Percentiles rank a stretch among this genome's conserved stretches.
These are phyloP conservation scores for Pulveroboletus sp. DNA, from an alignment of 1,284 basidiomycete genomes.

Conservation along the genomic window DNA sequence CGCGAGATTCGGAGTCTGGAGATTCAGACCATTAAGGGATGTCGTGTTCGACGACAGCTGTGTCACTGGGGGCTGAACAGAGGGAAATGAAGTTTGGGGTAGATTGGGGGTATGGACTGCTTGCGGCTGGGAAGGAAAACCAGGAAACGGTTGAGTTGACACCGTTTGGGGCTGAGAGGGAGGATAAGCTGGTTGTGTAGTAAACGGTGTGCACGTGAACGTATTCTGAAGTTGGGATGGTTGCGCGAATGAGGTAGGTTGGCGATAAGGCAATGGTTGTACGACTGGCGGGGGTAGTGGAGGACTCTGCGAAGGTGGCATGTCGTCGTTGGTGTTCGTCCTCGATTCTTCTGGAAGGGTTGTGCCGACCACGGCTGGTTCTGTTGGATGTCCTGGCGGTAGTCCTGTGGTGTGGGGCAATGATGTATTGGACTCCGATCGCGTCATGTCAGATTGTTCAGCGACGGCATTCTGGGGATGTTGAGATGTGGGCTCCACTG, in stretches of 20 bases:
- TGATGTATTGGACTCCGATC: conserved; percentile 3
- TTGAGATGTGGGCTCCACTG: conserved; percentile 38
- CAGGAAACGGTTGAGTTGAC: conserved; percentile 19
- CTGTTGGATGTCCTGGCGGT: conserved; percentile 1
- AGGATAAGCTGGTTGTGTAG: conserved; percentile 20
- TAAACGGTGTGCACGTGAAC: conserved; percentile 14
- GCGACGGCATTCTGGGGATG: background rate
- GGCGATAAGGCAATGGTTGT: conserved; percentile 18
- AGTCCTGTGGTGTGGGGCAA: background rate
- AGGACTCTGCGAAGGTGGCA: conserved; percentile 3
- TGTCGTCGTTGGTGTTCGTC: background rate
- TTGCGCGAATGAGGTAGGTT: conserved; percentile 14
- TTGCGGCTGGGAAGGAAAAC: conserved; percentile 24
- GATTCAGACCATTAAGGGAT: conserved; percentile 16
- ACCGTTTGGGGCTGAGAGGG: conserved; percentile 22
- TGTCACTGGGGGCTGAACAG: conserved; percentile 16
- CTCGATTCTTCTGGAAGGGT: conserved; percentile 6
- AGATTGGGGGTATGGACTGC: conserved; percentile 6
- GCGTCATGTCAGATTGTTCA: background rate
- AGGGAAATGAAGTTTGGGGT: conserved; percentile 18
- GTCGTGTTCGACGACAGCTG: conserved; percentile 13
- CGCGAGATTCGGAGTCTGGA: conserved; percentile 27
- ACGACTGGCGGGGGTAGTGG: conserved; percentile 1
- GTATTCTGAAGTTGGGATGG: conserved; percentile 26
- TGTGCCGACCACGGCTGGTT: background rate